Percentiles rank a stretch among this genome's conserved stretches.
These are phyloP conservation scores for Rhodotorula sp. DNA, from an alignment of 1,284 basidiomycete genomes.

Conservation along the genomic window DNA sequence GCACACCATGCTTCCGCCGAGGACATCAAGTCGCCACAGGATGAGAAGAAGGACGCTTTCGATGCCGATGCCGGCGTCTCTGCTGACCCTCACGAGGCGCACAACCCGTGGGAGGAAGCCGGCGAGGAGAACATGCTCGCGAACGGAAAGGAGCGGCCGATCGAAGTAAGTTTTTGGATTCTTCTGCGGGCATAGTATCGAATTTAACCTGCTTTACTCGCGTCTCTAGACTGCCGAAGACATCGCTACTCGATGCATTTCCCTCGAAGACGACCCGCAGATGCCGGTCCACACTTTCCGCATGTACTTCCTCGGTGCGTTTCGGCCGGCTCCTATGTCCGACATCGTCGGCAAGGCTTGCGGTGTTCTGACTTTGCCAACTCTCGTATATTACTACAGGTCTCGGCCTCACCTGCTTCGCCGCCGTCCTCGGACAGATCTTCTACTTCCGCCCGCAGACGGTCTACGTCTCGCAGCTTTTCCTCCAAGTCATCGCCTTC, in stretches of 20 bases:
- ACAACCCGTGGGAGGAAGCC: constrained; percentile 13
- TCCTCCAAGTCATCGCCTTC: constrained; percentile 41
- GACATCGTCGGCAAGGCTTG: not conserved
- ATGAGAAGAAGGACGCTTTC: constrained; percentile 24
- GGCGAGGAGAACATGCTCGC: constrained; percentile 27
- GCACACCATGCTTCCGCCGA: not conserved
- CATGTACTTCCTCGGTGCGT: constrained; percentile 31
- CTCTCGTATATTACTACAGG: not conserved
- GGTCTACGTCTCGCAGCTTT: constrained; percentile 40
- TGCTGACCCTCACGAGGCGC: not conserved
- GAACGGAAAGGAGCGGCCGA: constrained; percentile 40
- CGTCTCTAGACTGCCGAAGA: constrained; percentile 33
- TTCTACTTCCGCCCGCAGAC: constrained; percentile 42
- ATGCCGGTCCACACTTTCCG: constrained; percentile 36
- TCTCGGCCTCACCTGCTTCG: constrained; percentile 37
- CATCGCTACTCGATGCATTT: constrained; percentile 38
- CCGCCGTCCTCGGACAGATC: constrained; percentile 38
- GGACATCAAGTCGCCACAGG: constrained; percentile 8
- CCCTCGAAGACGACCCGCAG: constrained; percentile 38
- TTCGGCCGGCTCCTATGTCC: not conserved
- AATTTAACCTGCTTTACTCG: not conserved
- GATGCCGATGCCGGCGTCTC: not conserved
- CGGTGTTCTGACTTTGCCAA: not conserved
- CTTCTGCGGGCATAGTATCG: not conserved
- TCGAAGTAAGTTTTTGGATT: constrained; percentile 24